Conservation (phyloP, 2,329 filamentous ascomycete species). For the Penicillium sp. region DNA sequence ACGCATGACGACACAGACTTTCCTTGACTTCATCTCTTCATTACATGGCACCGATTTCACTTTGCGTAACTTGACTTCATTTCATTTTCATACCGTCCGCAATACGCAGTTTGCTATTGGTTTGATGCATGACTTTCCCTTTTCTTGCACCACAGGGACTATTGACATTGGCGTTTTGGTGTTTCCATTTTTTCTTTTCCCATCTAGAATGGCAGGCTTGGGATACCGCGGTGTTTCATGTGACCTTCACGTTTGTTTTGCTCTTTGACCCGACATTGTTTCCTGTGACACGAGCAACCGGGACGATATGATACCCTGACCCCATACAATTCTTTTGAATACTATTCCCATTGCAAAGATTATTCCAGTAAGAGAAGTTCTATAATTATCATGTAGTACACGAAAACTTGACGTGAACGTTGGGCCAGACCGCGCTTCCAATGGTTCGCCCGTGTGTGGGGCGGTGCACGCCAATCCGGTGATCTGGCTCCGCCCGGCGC, state of each 20-base stretch:
- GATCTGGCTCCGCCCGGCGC: slow-evolving; percentile 22
- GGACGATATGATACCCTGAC: slow-evolving; percentile 26
- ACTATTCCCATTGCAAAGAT: slow-evolving; percentile 1
- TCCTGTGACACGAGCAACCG: slow-evolving; percentile 8
- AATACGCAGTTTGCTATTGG: neutral
- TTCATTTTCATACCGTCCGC: neutral
- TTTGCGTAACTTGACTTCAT: neutral
- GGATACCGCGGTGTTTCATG: slow-evolving; percentile 11
- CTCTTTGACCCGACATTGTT: neutral
- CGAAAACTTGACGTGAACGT: neutral
- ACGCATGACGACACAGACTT: slow-evolving; percentile 15
- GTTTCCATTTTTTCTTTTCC: slow-evolving; percentile 2
- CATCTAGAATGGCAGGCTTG: slow-evolving; percentile 24
- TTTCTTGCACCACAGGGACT: slow-evolving; percentile 1
- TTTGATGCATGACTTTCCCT: slow-evolving; percentile 8
- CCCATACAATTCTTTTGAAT: slow-evolving; percentile 21
- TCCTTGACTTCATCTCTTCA: slow-evolving; percentile 5
- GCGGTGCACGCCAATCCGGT: slow-evolving; percentile 14
- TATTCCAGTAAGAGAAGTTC: neutral
- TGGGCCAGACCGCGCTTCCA: neutral
- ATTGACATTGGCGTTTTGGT: slow-evolving; percentile 12
- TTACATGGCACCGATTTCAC: slow-evolving; percentile 5
- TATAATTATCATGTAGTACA: neutral
- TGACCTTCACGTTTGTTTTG: neutral
- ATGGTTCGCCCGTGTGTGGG: slow-evolving; percentile 1